Conservation (phyloP, 208 protist species). For the Crithidia brevicula region DNA sequence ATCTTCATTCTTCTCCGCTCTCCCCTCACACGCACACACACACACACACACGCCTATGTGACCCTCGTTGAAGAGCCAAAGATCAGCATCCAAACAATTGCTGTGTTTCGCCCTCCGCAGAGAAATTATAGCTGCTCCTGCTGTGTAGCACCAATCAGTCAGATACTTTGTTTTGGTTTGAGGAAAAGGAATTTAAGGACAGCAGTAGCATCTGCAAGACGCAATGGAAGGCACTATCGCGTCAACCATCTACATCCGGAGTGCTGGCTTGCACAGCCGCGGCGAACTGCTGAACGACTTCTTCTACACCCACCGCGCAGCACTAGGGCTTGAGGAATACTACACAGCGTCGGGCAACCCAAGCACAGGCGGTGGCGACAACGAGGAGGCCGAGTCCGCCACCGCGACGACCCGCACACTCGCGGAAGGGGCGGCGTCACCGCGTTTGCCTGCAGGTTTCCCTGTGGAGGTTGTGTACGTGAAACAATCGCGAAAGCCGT, state of each 20-base stretch:
- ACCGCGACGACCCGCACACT: too few species aligned
- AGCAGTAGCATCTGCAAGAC: too few species aligned
- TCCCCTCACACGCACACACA: background rate
- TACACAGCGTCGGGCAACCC: slow-evolving; percentile 18
- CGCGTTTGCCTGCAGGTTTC: slow-evolving; percentile 40
- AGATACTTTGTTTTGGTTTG: too few species aligned
- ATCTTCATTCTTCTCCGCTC: background rate
- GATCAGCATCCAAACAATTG: too few species aligned
- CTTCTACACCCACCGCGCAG: slow-evolving; percentile 49
- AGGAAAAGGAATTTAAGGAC: too few species aligned
- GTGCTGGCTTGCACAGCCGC: slow-evolving; percentile 50
- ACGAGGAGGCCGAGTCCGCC: slow-evolving; percentile 1
- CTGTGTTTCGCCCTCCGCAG: too few species aligned
- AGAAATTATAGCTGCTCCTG: too few species aligned
- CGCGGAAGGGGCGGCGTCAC: slow-evolving; percentile 1
- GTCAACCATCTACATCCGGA: slow-evolving; percentile 74
- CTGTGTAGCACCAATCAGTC: too few species aligned
- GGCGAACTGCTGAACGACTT: slow-evolving; percentile 81
- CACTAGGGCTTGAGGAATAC: slow-evolving; percentile 48
- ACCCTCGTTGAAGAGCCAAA: too few species aligned
- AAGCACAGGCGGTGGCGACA: background rate
- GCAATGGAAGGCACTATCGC: too few species aligned
- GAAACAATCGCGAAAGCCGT: slow-evolving; percentile 71
- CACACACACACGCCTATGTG: too few species aligned
- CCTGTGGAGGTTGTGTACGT: slow-evolving; percentile 80